These are phyloP conservation scores for Microthlaspi erraticum DNA, from an alignment of 345 rosid genomes.

Conservation along the genomic window DNA sequence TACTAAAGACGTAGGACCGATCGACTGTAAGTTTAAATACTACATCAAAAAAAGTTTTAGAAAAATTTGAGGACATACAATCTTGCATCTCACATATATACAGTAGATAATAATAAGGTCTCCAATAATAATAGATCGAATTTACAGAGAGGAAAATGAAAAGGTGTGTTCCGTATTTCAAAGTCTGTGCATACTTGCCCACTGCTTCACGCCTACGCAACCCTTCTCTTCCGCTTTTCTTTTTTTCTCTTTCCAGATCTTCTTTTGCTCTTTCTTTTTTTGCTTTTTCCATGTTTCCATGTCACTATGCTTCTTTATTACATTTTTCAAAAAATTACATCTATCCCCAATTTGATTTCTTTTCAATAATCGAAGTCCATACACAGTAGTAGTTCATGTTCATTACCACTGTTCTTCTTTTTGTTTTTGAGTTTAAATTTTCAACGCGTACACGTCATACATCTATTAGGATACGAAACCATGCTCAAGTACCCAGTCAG, in stretches of 20 bases:
- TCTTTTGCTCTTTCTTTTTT: conserved; percentile 29
- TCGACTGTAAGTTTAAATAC: neutral
- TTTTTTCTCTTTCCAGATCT: conserved; percentile 32
- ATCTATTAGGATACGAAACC: neutral
- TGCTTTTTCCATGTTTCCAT: conserved; percentile 37
- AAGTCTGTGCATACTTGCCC: conserved; percentile 37
- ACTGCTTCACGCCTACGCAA: conserved; percentile 51
- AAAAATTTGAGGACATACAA: conserved; percentile 2
- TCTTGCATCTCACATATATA: neutral
- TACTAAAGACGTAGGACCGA: neutral
- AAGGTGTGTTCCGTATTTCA: conserved; percentile 26
- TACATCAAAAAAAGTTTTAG: neutral
- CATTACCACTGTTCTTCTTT: conserved; percentile 4
- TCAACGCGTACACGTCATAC: conserved; percentile 5
- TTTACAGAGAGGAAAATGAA: neutral
- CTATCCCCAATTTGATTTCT: conserved; percentile 13
- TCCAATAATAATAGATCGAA: neutral
- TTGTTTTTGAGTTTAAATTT: neutral
- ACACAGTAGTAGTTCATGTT: neutral
- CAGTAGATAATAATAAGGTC: conserved; percentile 3
- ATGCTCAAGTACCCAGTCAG: neutral
- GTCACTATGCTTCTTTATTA: conserved; percentile 16
- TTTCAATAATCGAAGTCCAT: conserved; percentile 27
- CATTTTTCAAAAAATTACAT: neutral
- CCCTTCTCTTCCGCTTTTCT: neutral